A percentile compares a stretch with the other conserved stretches of the same genome.
Conservation (phyloP, 2,329 filamentous ascomycete species). For the Aspergillus candidus region DNA sequence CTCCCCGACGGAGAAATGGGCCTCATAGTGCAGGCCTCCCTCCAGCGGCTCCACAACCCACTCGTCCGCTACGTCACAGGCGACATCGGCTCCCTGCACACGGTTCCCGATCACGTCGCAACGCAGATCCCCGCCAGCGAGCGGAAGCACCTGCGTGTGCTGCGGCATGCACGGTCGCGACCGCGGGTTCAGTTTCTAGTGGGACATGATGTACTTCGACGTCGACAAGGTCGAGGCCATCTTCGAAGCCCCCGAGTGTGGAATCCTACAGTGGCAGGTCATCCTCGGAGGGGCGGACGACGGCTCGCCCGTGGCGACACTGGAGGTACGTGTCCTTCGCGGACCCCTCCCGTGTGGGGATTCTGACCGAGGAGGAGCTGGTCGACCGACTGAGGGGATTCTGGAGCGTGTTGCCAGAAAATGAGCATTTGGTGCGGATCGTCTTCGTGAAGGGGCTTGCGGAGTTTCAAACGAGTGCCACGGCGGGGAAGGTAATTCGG, state of each 20-base stretch:
- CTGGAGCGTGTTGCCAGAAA: constrained; percentile 3
- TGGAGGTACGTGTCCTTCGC: constrained; percentile 17
- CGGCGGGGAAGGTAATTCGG: constrained; percentile 17
- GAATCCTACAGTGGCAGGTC: constrained; percentile 41
- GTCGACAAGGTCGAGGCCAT: constrained; percentile 25
- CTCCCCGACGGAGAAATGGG: constrained; percentile 32
- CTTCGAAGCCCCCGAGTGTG: constrained; percentile 18
- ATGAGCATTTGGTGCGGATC: constrained; percentile 12
- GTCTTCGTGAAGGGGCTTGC: constrained; percentile 8
- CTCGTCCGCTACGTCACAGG: constrained; percentile 42
- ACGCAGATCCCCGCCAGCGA: constrained; percentile 15
- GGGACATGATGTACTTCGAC: constrained; percentile 36
- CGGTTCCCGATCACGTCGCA: constrained; percentile 19
- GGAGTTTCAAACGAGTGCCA: constrained; percentile 15
- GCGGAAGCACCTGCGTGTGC: constrained; percentile 24
- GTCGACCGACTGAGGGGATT: background rate
- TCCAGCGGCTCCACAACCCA: constrained; percentile 40
- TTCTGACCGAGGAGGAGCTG: background rate
- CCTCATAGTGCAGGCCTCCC: constrained; percentile 38
- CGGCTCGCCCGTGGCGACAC: constrained; percentile 4
- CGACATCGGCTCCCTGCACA: constrained; percentile 39
- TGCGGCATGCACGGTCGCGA: constrained; percentile 41
- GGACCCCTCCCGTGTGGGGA: background rate
- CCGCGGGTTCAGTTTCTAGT: constrained; percentile 40
- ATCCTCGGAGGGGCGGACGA: constrained; percentile 20